These are phyloP conservation scores for Podospora pseudoanserina DNA, from an alignment of 495 filamentous ascomycete species.

Conservation along the genomic window DNA sequence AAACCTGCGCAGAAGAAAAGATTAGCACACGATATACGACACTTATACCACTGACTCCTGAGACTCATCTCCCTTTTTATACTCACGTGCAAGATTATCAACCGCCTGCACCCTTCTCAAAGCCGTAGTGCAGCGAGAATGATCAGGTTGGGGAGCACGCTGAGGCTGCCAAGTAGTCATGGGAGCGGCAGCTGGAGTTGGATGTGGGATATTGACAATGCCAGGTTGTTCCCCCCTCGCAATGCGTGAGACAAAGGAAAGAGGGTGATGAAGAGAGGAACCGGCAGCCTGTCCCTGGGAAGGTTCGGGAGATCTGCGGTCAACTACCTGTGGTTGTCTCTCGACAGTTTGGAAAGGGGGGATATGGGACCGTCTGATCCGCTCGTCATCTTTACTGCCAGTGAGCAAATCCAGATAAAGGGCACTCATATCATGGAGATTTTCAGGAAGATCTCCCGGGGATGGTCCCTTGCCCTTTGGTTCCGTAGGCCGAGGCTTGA, in stretches of 20 bases:
- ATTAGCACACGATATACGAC: not conserved
- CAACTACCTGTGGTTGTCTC: not conserved
- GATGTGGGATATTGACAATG: not conserved
- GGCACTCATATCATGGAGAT: not conserved
- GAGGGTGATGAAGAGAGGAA: not conserved
- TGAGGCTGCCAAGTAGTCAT: not conserved
- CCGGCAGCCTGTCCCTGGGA: not conserved
- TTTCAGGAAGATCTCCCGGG: not conserved
- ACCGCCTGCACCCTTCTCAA: not conserved
- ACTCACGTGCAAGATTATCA: not conserved
- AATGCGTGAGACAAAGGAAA: not conserved
- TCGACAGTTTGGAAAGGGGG: not conserved
- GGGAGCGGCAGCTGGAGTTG: not conserved
- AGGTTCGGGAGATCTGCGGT: not conserved
- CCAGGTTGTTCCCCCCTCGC: not conserved
- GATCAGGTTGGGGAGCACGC: not conserved
- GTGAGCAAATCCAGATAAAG: not conserved
- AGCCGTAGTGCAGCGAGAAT: not conserved
- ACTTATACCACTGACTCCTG: not conserved
- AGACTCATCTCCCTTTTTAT: not conserved
- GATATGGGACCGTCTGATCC: not conserved
- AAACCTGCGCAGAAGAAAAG: not conserved
- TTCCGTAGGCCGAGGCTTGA: not conserved
- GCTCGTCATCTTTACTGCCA: not conserved
- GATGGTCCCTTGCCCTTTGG: not conserved